phyloP scores from a whole-genome alignment of 257 asterid genomes.

The Solanum commersonii region DNA sequence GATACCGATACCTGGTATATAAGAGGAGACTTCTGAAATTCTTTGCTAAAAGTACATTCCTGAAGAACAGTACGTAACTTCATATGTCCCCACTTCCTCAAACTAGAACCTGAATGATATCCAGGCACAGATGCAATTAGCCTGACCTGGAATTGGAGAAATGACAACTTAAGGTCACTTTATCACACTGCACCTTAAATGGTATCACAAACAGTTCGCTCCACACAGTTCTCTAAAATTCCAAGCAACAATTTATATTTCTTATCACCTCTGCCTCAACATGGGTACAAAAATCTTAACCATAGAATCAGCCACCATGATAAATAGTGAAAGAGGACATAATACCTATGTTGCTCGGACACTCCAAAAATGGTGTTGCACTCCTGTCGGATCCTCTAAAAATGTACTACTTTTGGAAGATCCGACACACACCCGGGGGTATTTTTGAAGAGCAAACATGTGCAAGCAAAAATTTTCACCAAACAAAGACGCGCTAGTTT shows the following conservation, averaged over 20 bases:
- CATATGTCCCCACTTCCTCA: constrained; percentile 98
- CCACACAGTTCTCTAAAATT: background rate
- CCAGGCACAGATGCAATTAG: constrained; percentile 97
- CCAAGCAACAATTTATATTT: background rate
- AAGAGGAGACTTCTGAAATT: constrained; percentile 83
- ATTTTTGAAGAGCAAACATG: background rate
- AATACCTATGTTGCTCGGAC: background rate
- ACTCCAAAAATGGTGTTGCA: background rate
- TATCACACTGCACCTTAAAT: background rate
- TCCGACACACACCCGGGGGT: background rate
- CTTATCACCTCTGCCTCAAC: background rate
- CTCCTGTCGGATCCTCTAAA: background rate
- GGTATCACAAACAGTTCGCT: background rate
- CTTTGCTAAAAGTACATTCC: constrained; percentile 67
- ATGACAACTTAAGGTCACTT: background rate
- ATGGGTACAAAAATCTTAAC: background rate
- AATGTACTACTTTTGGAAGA: background rate
- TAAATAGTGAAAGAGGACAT: background rate
- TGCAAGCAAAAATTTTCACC: background rate
- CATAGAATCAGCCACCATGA: background rate
- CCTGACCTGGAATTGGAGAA: constrained; percentile 59
- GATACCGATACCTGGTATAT: constrained; percentile 56
- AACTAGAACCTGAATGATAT: constrained; percentile 72
- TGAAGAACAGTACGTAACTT: constrained; percentile 82
- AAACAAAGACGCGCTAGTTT: background rate